These are phyloP conservation scores for Neospermospora avenae DNA, from an alignment of 2,329 filamentous ascomycete genomes.

Conservation along the genomic window DNA sequence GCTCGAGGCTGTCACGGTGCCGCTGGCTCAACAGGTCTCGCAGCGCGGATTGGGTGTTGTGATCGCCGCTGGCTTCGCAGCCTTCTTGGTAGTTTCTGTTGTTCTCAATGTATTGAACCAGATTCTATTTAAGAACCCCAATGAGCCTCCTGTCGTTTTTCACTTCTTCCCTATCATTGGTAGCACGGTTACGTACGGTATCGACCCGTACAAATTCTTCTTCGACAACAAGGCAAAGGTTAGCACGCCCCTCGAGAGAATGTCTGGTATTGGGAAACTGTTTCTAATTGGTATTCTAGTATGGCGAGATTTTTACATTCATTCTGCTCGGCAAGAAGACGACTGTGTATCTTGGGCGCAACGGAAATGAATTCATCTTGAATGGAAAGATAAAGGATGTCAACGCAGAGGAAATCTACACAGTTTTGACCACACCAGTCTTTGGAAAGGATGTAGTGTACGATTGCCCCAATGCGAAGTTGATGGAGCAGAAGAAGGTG, in stretches of 20 bases:
- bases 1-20: conserved; percentile 29
- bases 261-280: conserved; percentile 6
- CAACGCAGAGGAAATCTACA: conserved; percentile 88
- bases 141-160: conserved; percentile 78
- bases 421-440: conserved; percentile 65
- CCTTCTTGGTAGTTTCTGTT: conserved; percentile 54
- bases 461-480: conserved; percentile 84
- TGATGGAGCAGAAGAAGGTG: conserved; percentile 97
- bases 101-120: conserved; percentile 78
- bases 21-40: conserved; percentile 30
- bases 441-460: conserved; percentile 88
- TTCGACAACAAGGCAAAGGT: conserved; percentile 70
- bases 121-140: conserved; percentile 75
- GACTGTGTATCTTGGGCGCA: conserved; percentile 77
- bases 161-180: conserved; percentile 82
- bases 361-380: conserved; percentile 86
- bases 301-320: conserved; percentile 89
- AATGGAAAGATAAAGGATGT: conserved; percentile 90
- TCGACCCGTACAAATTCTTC: conserved; percentile 91
- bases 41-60: conserved; percentile 31
- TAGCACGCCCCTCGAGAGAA: conserved; percentile 39
- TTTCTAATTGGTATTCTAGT: conserved; percentile 45
- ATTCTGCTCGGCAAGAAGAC: conserved; percentile 85
- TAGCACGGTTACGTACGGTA: conserved; percentile 90
- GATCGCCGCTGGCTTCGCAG: conserved; percentile 26